Percentiles rank a stretch among this genome's conserved stretches.
Conservation (phyloP, 805 yeast genomes). For the Torulaspora delbrueckii region DNA sequence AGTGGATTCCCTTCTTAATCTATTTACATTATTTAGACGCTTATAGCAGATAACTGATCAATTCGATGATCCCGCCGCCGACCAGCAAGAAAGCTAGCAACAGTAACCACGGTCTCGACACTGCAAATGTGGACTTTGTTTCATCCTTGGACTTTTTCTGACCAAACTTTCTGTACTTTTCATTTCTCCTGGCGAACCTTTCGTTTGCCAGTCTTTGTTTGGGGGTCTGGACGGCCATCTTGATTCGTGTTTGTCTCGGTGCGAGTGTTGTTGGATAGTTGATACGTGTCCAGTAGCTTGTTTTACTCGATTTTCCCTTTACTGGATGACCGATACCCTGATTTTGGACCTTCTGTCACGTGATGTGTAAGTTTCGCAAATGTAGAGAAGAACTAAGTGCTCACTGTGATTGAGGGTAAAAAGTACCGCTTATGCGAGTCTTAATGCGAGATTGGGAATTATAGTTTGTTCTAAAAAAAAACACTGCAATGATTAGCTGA, state of each 20-base stretch:
- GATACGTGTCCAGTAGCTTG: background rate
- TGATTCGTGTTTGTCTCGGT: background rate
- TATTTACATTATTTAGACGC: constrained; percentile 1
- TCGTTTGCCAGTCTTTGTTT: constrained; percentile 83
- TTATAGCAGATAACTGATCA: constrained; percentile 36
- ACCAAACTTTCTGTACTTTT: constrained; percentile 59
- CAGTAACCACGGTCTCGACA: constrained; percentile 61
- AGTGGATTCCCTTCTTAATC: background rate
- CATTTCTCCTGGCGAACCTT: constrained; percentile 70
- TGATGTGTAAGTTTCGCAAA: too few species aligned
- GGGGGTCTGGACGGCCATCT: constrained; percentile 73
- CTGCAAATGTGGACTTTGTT: constrained; percentile 43
- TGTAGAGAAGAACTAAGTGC: too few species aligned
- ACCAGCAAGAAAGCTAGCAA: constrained; percentile 60
- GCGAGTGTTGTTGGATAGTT: background rate
- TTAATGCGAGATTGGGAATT: too few species aligned
- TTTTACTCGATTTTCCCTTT: background rate
- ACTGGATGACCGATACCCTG: too few species aligned
- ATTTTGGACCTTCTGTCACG: too few species aligned
- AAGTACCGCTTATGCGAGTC: too few species aligned
- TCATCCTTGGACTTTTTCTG: constrained; percentile 47
- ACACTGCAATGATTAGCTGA: too few species aligned
- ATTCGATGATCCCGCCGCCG: constrained; percentile 79
- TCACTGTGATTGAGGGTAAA: too few species aligned
- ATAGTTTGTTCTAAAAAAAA: too few species aligned